Conservation (phyloP, 352 stramenopile species). For the Phytopythium aichiense region DNA sequence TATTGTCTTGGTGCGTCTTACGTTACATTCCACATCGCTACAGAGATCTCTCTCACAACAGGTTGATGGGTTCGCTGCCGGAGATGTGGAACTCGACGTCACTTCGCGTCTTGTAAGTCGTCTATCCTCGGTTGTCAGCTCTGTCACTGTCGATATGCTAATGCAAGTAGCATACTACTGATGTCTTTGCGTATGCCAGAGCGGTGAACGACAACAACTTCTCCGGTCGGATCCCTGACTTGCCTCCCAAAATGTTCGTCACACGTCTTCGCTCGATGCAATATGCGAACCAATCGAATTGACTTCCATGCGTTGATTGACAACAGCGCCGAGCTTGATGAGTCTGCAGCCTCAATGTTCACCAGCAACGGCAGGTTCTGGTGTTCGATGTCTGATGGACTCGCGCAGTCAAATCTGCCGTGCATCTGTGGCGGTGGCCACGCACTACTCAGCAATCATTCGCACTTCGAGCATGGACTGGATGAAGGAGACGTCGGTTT, state of each 20-base stretch:
- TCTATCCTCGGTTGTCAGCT: not conserved
- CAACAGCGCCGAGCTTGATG: conserved; percentile 5
- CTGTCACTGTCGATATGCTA: not conserved
- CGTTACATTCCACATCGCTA: not conserved
- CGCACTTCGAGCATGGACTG: not conserved
- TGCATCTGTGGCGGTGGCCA: conserved; percentile 31
- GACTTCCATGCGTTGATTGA: conserved; percentile 10
- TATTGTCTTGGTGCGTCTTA: not conserved
- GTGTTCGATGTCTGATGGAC: conserved; percentile 3
- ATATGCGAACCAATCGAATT: not conserved
- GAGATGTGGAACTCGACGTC: conserved; percentile 38
- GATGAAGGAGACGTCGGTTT: conserved; percentile 1
- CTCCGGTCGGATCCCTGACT: conserved; percentile 15
- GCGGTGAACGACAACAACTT: conserved; percentile 34
- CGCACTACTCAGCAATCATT: not conserved
- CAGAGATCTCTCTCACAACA: conserved; percentile 52
- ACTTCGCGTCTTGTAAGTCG: conserved; percentile 47
- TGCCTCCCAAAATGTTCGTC: conserved; percentile 28
- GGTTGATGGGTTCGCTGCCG: conserved; percentile 33
- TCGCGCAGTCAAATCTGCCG: conserved; percentile 11
- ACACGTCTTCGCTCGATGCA: not conserved
- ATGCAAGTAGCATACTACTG: not conserved
- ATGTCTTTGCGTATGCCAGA: conserved; percentile 10
- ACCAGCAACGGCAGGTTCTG: not conserved
- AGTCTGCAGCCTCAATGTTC: conserved; percentile 1